Percentiles rank a stretch among this genome's conserved stretches.
Conservation (phyloP, 768 basidiomycete species). For the Mycena metata region DNA sequence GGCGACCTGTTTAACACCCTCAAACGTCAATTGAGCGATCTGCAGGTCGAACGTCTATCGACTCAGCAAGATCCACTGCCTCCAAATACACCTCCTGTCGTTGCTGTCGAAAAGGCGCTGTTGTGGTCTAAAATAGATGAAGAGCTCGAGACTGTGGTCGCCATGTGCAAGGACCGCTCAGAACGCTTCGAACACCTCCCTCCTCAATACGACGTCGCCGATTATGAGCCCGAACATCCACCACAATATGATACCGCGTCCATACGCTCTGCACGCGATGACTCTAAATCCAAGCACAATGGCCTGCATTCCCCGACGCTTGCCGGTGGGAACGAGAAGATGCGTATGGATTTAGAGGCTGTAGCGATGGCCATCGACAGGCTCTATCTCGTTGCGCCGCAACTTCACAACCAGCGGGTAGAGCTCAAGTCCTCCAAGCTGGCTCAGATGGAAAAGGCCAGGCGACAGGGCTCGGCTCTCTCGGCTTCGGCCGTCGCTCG, state of each 20-base stretch:
- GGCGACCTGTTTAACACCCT: conserved; percentile 71
- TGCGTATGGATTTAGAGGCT: conserved; percentile 86
- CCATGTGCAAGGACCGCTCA: conserved; percentile 74
- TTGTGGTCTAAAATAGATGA: conserved; percentile 84
- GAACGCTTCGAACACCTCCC: conserved; percentile 58
- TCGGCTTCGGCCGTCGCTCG: conserved; percentile 36
- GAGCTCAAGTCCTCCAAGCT: conserved; percentile 83
- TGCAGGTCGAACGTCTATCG: conserved; percentile 71
- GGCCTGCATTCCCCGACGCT: conserved; percentile 44
- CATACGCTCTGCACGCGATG: conserved; percentile 53
- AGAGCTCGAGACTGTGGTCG: conserved; percentile 76
- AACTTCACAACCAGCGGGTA: conserved; percentile 93
- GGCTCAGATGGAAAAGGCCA: conserved; percentile 80
- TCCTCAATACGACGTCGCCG: conserved; percentile 60
- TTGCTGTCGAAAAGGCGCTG: conserved; percentile 70
- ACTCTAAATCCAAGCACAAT: conserved; percentile 48
- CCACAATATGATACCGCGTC: conserved; percentile 67
- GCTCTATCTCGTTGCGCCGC: conserved; percentile 87
- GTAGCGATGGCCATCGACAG: conserved; percentile 92
- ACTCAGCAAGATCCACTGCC: conserved; percentile 53
- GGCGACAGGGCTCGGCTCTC: conserved; percentile 52
- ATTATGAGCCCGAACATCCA: conserved; percentile 57
- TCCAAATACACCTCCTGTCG: conserved; percentile 58
- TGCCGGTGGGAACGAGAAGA: conserved; percentile 73
- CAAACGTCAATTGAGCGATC: conserved; percentile 74